phyloP scores from a whole-genome alignment of 352 stramenopile species.

The Phytophthora litchii region DNA sequence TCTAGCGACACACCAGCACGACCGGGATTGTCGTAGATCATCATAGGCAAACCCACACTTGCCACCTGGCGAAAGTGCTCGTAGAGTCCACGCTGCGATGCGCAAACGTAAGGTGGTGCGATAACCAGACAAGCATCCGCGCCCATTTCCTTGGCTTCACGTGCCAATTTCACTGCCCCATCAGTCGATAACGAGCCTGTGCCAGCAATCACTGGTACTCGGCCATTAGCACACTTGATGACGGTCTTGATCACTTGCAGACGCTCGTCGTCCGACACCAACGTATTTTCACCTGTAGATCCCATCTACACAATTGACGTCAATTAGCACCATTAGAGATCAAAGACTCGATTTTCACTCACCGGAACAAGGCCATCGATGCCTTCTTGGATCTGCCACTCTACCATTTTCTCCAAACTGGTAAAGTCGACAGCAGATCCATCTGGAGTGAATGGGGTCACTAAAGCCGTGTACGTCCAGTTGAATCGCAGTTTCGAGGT shows the following conservation, averaged over 20 bases:
- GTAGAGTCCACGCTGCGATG: slow-evolving; percentile 93
- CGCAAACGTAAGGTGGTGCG: slow-evolving; percentile 97
- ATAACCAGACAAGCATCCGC: slow-evolving; percentile 95
- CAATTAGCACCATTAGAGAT: background rate
- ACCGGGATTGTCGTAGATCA: slow-evolving; percentile 97
- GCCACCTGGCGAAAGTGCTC: slow-evolving; percentile 91
- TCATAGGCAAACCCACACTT: slow-evolving; percentile 86
- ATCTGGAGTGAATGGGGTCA: slow-evolving; percentile 94
- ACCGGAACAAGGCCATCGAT: slow-evolving; percentile 95
- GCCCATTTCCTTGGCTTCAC: slow-evolving; percentile 89
- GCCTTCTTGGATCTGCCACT: slow-evolving; percentile 89
- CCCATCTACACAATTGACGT: slow-evolving; percentile 62
- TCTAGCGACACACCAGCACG: slow-evolving; percentile 93
- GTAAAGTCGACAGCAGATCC: slow-evolving; percentile 91
- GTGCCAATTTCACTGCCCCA: slow-evolving; percentile 70
- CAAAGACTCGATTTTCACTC: background rate
- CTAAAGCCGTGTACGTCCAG: slow-evolving; percentile 89
- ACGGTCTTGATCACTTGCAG: slow-evolving; percentile 91
- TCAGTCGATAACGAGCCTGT: slow-evolving; percentile 93
- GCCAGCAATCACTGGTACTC: slow-evolving; percentile 94
- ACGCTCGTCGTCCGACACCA: slow-evolving; percentile 93
- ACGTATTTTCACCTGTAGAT: slow-evolving; percentile 95
- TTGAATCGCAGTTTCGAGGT: slow-evolving; percentile 58
- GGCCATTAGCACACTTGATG: slow-evolving; percentile 69
- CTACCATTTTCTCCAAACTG: slow-evolving; percentile 86